These are phyloP conservation scores for Apiospora marii DNA, from an alignment of 2,329 filamentous ascomycete species.

Conservation along the genomic window DNA sequence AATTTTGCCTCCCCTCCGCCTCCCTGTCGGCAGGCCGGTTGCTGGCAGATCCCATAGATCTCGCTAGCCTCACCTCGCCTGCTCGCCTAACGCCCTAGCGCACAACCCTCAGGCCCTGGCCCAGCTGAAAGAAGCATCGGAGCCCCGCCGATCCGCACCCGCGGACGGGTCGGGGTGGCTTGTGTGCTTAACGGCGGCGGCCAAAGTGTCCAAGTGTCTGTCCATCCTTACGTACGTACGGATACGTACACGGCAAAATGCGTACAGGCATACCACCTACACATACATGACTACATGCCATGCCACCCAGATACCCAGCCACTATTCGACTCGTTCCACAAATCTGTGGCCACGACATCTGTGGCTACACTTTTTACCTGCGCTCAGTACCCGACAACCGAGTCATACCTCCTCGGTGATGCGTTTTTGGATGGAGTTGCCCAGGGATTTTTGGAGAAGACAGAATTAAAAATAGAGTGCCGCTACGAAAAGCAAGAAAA, in stretches of 20 bases:
- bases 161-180: slow-evolving; percentile 17
- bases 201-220: neutral
- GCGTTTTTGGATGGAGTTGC: neutral
- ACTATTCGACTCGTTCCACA: slow-evolving; percentile 1
- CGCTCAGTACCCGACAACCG: neutral
- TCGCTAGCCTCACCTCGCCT: slow-evolving; percentile 18
- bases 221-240: neutral
- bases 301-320: neutral
- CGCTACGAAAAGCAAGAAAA: slow-evolving; percentile 4
- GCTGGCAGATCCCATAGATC: slow-evolving; percentile 18
- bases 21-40: slow-evolving; percentile 2
- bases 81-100: neutral
- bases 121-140: slow-evolving; percentile 20
- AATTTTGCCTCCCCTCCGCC: slow-evolving; percentile 19
- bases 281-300: neutral
- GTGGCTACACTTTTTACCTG: neutral
- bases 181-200: slow-evolving; percentile 3
- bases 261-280: neutral
- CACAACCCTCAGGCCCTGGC: neutral
- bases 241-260: neutral
- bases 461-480: neutral
- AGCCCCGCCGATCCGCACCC: slow-evolving; percentile 19
- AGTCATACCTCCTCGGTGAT: slow-evolving; percentile 4
- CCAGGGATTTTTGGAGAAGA: neutral
- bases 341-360: slow-evolving; percentile 10